A percentile compares a stretch with the other conserved stretches of the same genome.
Evolutionary conservation across 345 rosid species (phyloP).

Genomic region (Conringia planisiliqua): DNA sequence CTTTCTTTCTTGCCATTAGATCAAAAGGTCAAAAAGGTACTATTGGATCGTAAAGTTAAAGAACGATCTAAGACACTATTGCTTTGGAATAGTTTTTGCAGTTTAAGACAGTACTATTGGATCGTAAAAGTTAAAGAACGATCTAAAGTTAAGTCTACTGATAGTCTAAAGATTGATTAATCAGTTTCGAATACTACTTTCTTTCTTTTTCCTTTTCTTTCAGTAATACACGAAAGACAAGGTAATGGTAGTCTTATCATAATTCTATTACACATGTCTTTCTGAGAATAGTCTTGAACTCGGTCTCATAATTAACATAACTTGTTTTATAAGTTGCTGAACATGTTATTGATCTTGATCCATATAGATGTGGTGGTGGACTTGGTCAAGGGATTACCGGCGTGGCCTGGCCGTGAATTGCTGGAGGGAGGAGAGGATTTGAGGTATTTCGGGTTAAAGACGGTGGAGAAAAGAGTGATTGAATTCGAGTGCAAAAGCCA

Average conservation of each 20-base stretch:
- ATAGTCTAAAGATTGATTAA: neutral
- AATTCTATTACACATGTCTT: neutral
- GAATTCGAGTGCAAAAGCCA: slow-evolving; percentile 79
- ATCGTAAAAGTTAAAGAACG: slow-evolving; percentile 19
- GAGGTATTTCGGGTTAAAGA: slow-evolving; percentile 69
- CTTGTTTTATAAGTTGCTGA: neutral
- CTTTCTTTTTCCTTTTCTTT: neutral
- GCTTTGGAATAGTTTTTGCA: neutral
- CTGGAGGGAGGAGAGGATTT: slow-evolving; percentile 65
- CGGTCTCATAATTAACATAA: neutral
- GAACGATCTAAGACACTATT: neutral
- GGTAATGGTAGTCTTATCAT: neutral
- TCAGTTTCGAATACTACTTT: neutral
- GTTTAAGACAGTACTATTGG: neutral
- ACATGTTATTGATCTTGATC: neutral
- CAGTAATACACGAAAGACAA: neutral
- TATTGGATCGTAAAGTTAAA: slow-evolving; percentile 21
- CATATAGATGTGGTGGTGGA: slow-evolving; percentile 59
- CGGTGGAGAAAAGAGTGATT: slow-evolving; percentile 49
- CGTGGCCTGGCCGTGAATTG: slow-evolving; percentile 78
- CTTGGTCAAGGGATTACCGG: slow-evolving; percentile 56
- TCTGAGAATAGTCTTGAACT: neutral
- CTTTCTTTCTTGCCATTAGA: slow-evolving; percentile 15
- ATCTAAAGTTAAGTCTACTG: neutral
- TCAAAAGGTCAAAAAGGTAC: slow-evolving; percentile 23